Evolutionary conservation across 495 filamentous ascomycete genomes (phyloP).

Genomic region (Penicillium manginii): DNA sequence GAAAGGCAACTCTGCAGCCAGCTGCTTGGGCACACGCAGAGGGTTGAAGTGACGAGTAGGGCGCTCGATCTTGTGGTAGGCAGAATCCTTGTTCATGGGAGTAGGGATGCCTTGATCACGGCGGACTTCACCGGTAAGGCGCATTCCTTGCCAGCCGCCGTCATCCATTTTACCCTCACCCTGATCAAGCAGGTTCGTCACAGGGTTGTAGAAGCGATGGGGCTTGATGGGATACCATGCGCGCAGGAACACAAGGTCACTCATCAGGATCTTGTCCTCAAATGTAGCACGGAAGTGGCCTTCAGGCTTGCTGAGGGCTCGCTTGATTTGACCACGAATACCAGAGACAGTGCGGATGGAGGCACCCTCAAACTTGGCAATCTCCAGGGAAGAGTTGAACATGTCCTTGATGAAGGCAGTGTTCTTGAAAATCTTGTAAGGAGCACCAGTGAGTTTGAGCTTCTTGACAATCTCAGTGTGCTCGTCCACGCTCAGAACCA

Average conservation of each 20-base stretch:
- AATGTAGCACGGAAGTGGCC: conserved; percentile 96
- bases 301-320: conserved; percentile 86
- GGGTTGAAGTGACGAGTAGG: conserved; percentile 88
- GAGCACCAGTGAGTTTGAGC: conserved; percentile 88
- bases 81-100: conserved; percentile 75
- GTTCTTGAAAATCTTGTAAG: conserved; percentile 99
- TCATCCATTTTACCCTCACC: conserved; percentile 39
- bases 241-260: conserved; percentile 91
- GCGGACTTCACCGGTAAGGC: conserved; percentile 91
- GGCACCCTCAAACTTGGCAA: conserved; percentile 97
- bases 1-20: conserved; percentile 87
- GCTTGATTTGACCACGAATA: conserved; percentile 94
- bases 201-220: conserved; percentile 94
- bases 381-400: conserved; percentile 89
- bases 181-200: conserved; percentile 79
- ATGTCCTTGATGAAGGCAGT: conserved; percentile 99
- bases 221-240: conserved; percentile 97
- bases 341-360: conserved; percentile 94
- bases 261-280: conserved; percentile 96
- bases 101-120: conserved; percentile 73
- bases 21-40: conserved; percentile 80
- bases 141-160: conserved; percentile 80
- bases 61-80: conserved; percentile 83
- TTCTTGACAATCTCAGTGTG: conserved; percentile 98
- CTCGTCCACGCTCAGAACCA: conserved; percentile 90